These are phyloP conservation scores for Leptosphaerulina australis DNA, from an alignment of 2,329 filamentous ascomycete genomes.

Conservation along the genomic window DNA sequence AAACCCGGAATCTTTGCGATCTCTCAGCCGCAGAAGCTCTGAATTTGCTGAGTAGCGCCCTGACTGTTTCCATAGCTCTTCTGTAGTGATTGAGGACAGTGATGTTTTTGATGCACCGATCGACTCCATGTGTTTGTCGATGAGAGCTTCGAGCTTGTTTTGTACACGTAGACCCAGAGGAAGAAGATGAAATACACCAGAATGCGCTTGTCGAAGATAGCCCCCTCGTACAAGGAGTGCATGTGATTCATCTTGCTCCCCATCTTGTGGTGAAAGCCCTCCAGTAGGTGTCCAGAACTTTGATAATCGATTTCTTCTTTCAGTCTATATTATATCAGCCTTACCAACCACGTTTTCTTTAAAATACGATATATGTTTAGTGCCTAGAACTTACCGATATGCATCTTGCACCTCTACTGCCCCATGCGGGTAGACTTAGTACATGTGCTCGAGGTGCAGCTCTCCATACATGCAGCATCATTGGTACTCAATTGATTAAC, in stretches of 20 bases:
- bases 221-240: constrained; percentile 54
- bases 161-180: constrained; percentile 87
- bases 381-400: constrained; percentile 46
- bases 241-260: constrained; percentile 56
- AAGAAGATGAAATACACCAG: constrained; percentile 90
- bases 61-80: constrained; percentile 81
- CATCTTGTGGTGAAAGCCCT: constrained; percentile 63
- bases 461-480: constrained; percentile 37
- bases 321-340: constrained; percentile 50
- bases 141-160: constrained; percentile 80
- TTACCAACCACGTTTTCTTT: rapidly evolving
- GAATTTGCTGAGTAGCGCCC: constrained; percentile 77
- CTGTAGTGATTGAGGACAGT: constrained; percentile 83
- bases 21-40: constrained; percentile 83
- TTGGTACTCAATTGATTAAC: constrained; percentile 22
- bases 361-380: not conserved
- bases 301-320: constrained; percentile 68
- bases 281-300: constrained; percentile 80
- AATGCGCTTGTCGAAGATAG: constrained; percentile 68
- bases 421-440: constrained; percentile 3
- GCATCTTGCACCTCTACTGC: constrained; percentile 28
- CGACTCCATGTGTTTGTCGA: constrained; percentile 86
- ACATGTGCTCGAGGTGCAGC: constrained; percentile 22
- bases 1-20: constrained; percentile 75
- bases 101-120: constrained; percentile 82